phyloP scores from a whole-genome alignment of 495 filamentous ascomycete genomes.

The Xylaria venustula region DNA sequence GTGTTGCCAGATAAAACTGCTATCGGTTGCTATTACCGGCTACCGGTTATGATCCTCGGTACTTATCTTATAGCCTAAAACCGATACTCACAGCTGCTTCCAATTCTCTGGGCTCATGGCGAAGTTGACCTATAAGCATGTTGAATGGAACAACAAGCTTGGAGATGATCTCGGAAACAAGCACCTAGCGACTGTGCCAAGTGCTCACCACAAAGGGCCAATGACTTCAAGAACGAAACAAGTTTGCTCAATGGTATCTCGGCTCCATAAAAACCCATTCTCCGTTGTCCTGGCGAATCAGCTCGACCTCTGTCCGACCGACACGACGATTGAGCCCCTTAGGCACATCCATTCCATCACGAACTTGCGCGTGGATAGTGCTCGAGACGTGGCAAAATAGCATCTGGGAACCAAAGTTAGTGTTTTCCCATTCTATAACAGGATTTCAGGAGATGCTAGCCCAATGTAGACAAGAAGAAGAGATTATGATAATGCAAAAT shows the following conservation, averaged over 20 bases:
- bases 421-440: background rate
- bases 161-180: background rate
- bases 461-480: too few species aligned
- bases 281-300: conserved; percentile 30
- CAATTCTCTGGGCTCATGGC: background rate
- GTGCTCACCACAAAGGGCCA: background rate
- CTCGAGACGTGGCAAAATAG: conserved; percentile 37
- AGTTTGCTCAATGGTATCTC: background rate
- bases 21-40: background rate
- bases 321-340: conserved; percentile 31
- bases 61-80: conserved; percentile 8
- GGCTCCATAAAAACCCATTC: conserved; percentile 35
- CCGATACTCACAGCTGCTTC: background rate
- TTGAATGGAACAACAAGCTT: background rate
- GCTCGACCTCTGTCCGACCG: conserved; percentile 29
- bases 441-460: too few species aligned
- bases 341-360: conserved; percentile 36
- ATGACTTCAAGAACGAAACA: background rate
- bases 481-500: too few species aligned
- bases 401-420: conserved; percentile 17
- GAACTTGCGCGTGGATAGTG: conserved; percentile 29
- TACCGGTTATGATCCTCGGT: conserved; percentile 6
- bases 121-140: too few species aligned
- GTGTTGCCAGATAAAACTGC: background rate
- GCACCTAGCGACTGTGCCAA: background rate